Evolutionary conservation across 2,329 filamentous ascomycete genomes (phyloP).

Genomic region (Orbilia oligospora): DNA sequence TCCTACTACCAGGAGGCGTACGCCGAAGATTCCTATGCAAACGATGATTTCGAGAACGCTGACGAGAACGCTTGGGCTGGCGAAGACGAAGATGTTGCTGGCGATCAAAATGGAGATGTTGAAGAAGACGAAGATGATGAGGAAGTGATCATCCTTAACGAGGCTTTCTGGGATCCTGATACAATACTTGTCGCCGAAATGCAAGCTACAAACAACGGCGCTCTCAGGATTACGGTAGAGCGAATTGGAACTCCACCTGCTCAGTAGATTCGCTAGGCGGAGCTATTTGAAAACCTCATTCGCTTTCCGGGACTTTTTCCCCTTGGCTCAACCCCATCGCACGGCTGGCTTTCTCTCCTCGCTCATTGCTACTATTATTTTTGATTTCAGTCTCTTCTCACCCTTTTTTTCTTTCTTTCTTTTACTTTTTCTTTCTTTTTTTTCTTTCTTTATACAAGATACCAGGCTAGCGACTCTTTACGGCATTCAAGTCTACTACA

Average conservation of each 20-base stretch:
- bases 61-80: background rate
- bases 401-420: background rate
- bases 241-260: constrained; percentile 6
- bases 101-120: background rate
- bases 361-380: constrained; percentile 7
- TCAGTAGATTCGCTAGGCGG: constrained; percentile 1
- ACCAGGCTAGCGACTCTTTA: background rate
- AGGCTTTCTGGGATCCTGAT: constrained; percentile 39
- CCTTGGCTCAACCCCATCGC: background rate
- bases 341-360: background rate
- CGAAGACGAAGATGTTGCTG: background rate
- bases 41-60: background rate
- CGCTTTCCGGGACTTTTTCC: background rate
- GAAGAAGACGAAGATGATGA: constrained; percentile 10
- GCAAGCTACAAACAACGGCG: background rate
- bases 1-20: background rate
- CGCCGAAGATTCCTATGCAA: background rate
- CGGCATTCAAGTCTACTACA: background rate
- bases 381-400: background rate
- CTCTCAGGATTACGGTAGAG: background rate
- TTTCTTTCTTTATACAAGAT: background rate
- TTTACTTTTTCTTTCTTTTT: background rate
- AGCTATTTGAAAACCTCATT: constrained; percentile 7
- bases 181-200: background rate
- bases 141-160: constrained; percentile 12